These are phyloP conservation scores for Selenicereus undatus DNA, from an alignment of 148 eudicot genomes.

Conservation along the genomic window DNA sequence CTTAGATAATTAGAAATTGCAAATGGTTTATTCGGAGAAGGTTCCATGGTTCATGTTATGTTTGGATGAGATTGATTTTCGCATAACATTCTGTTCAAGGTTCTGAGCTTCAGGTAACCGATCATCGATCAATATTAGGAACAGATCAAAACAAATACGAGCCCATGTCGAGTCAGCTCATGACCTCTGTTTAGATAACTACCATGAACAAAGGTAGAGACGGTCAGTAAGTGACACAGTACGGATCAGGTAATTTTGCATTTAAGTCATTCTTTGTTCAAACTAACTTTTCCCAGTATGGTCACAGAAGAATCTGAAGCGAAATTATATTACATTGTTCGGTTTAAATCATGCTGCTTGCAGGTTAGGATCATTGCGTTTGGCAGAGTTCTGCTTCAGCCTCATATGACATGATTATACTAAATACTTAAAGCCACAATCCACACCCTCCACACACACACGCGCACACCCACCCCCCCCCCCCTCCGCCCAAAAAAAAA, in stretches of 20 bases:
- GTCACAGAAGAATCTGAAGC: neutral
- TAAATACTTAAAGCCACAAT: neutral
- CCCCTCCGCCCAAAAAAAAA: too few relatives aligned
- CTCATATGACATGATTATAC: neutral
- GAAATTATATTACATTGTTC: neutral
- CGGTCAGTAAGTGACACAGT: neutral
- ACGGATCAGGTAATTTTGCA: neutral
- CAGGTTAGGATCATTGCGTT: neutral
- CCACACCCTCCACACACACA: too few relatives aligned
- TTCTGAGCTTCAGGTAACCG: neutral
- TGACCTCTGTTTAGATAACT: neutral
- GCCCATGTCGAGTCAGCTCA: neutral
- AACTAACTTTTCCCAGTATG: neutral
- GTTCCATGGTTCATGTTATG: neutral
- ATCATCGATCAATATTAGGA: neutral
- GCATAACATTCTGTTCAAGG: too few relatives aligned
- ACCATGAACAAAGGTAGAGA: neutral
- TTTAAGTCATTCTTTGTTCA: neutral
- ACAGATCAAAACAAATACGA: neutral
- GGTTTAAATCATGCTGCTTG: neutral
- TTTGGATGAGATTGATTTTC: neutral
- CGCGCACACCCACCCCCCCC: too few relatives aligned
- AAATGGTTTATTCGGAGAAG: neutral
- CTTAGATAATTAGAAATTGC: neutral
- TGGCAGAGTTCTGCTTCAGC: neutral